phyloP scores from a whole-genome alignment of 768 basidiomycete genomes.

The Lactifluus volemus region DNA sequence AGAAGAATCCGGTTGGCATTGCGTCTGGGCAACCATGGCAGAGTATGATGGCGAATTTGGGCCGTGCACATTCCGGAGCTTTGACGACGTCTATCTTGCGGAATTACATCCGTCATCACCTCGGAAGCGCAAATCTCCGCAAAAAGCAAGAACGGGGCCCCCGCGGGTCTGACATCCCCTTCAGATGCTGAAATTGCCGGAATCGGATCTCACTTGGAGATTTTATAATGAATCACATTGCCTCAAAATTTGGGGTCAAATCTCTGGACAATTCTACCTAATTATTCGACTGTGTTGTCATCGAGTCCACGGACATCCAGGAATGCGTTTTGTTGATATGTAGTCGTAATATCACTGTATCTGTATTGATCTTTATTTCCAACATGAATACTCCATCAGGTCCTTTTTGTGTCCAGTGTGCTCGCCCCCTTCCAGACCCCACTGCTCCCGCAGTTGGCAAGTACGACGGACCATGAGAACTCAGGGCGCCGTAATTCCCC shows the following conservation, averaged over 20 bases:
- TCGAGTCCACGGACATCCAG: not conserved
- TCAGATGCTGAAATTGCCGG: not conserved
- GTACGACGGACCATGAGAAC: not conserved
- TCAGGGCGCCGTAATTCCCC: not conserved
- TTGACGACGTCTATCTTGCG: constrained; percentile 33
- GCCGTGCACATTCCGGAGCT: constrained; percentile 28
- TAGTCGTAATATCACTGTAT: constrained; percentile 12
- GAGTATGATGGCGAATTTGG: constrained; percentile 38
- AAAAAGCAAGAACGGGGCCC: not conserved
- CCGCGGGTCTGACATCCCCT: not conserved
- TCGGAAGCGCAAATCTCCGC: constrained; percentile 3
- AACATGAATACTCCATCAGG: not conserved
- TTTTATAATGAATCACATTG: not conserved
- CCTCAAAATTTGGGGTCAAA: not conserved
- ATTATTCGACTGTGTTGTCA: not conserved
- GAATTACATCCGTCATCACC: constrained; percentile 28
- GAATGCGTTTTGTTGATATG: not conserved
- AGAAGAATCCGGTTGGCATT: constrained; percentile 46
- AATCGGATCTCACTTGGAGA: not conserved
- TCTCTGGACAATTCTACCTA: not conserved
- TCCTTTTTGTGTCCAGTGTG: not conserved
- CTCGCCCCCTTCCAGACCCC: not conserved
- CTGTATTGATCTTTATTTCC: constrained; percentile 8
- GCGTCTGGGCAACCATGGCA: constrained; percentile 53
- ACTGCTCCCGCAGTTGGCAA: not conserved